Base-by-base conservation (phyloP, 805 yeast genomes). In the Starmerella powellii region DNA sequence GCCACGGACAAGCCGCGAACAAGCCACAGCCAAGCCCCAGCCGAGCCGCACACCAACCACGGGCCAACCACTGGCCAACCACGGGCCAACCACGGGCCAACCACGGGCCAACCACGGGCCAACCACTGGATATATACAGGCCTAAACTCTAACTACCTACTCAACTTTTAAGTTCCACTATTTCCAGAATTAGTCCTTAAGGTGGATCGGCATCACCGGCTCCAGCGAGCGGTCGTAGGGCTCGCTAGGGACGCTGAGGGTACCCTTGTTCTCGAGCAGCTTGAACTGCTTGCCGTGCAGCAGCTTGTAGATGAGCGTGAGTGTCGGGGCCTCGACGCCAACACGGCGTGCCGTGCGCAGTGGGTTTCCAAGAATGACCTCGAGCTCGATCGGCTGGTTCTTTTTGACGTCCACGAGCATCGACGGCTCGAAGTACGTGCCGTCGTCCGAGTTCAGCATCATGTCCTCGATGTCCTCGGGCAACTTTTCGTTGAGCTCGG, bases 341-440 rank as follows among this genome's bases (percentile, higher is more conserved):
- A 65, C 55, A 47, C 67, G 67, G 32, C 62, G 60, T 8, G 79
- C 81, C 31, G 71, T 64, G 15, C 58, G 58, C 39, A 80, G 53
- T 0, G 80, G 66, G 53, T 78, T 81, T 3, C 88, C 87, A 38
- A 80, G 62, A 46, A 83, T 78, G 18, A 73, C 79, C 53, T 81
- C 86, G 23, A 76, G 59, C 58, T 83, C 93, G 50, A 81, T 71
- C 37, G 76, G 75, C 54, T 80, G 77, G 20, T 76, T 74, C 55
- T 78, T 76, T 38, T 72, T 63, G 17, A 70, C 68, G 55, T 80
- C 91, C 10, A 78, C 80, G 47, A 71, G 62, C 88, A 80, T 80
- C 3, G 86, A 78, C 2, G 88, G 88, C 39, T 69, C 67, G 56
- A 72, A 80, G 61, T 69, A 72, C 28, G 63, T 65, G 10, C 74